These are phyloP conservation scores for Hymenotorrendiella dingleyae DNA, from an alignment of 2,329 filamentous ascomycete genomes.

Conservation along the genomic window DNA sequence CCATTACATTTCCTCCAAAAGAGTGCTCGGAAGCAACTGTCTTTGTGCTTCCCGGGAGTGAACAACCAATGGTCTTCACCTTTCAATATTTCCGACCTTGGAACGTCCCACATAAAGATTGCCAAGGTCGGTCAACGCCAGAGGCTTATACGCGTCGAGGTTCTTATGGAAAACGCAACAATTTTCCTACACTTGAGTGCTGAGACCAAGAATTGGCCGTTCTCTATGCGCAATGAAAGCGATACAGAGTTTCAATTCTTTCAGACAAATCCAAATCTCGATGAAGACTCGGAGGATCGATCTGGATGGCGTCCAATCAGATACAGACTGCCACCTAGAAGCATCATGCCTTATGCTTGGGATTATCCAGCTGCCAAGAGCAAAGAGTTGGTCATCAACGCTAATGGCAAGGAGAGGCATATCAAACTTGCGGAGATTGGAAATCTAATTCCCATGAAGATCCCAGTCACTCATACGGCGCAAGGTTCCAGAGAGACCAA, in stretches of 20 bases:
- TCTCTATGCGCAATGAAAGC: conserved; percentile 97
- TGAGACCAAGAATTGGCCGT: conserved; percentile 95
- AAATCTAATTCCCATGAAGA: conserved; percentile 90
- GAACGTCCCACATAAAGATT: conserved; percentile 88
- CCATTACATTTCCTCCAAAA: conserved; percentile 88
- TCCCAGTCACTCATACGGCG: conserved; percentile 47
- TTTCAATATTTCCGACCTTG: conserved; percentile 94
- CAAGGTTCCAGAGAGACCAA: conserved; percentile 62
- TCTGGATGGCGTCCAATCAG: conserved; percentile 89
- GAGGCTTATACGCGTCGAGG: conserved; percentile 77
- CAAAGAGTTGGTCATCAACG: conserved; percentile 82
- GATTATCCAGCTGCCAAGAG: conserved; percentile 97
- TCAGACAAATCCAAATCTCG: conserved; percentile 87
- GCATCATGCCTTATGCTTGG: conserved; percentile 99
- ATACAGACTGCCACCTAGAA: conserved; percentile 85
- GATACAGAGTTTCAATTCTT: conserved; percentile 96
- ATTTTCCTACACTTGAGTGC: conserved; percentile 87
- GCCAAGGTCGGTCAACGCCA: conserved; percentile 87
- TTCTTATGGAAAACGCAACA: conserved; percentile 87
- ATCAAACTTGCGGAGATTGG: conserved; percentile 96
- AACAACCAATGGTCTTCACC: conserved; percentile 98
- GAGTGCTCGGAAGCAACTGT: conserved; percentile 78
- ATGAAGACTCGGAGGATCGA: conserved; percentile 76
- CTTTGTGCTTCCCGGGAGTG: conserved; percentile 85
- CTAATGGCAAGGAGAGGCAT: conserved; percentile 75